A percentile compares a stretch with the other conserved stretches of the same genome.
Evolutionary conservation across 176 grass and related monocot species (phyloP).

Genomic region (Carex pumila): DNA sequence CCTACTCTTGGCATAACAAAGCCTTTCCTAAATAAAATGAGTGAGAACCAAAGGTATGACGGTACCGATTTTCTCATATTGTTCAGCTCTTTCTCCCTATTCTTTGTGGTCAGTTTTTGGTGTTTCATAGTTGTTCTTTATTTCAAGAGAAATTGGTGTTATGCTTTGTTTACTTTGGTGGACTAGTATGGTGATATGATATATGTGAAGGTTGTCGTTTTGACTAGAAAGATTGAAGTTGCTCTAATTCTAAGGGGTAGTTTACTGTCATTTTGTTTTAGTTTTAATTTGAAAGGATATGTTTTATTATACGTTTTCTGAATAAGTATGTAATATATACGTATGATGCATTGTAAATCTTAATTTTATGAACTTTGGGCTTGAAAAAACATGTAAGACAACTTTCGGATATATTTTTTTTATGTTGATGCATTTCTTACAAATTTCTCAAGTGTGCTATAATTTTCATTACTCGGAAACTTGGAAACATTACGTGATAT

Average conservation of each 20-base stretch:
- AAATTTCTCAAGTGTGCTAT: too few species aligned
- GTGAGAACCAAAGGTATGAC: not conserved
- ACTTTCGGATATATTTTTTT: not conserved
- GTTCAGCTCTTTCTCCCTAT: not conserved
- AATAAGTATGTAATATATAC: not conserved
- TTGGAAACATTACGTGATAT: too few species aligned
- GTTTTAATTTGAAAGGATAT: not conserved
- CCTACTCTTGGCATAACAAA: not conserved
- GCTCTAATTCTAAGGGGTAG: not conserved
- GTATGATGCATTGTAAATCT: not conserved
- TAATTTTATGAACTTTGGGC: too few species aligned
- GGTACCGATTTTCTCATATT: not conserved
- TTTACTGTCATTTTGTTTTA: not conserved
- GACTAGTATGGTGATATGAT: not conserved
- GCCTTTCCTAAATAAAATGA: not conserved
- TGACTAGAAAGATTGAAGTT: not conserved
- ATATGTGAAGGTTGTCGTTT: not conserved
- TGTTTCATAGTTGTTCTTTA: not conserved
- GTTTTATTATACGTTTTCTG: not conserved
- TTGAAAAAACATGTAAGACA: not conserved
- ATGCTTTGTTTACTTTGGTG: not conserved
- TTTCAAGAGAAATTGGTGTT: not conserved
- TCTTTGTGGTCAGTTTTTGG: conserved; percentile 4
- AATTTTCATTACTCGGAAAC: too few species aligned
- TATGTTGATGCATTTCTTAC: too few species aligned